Conservation (phyloP, 1,139 yeast species). For the Saccharomycopsis hybrid region DNA sequence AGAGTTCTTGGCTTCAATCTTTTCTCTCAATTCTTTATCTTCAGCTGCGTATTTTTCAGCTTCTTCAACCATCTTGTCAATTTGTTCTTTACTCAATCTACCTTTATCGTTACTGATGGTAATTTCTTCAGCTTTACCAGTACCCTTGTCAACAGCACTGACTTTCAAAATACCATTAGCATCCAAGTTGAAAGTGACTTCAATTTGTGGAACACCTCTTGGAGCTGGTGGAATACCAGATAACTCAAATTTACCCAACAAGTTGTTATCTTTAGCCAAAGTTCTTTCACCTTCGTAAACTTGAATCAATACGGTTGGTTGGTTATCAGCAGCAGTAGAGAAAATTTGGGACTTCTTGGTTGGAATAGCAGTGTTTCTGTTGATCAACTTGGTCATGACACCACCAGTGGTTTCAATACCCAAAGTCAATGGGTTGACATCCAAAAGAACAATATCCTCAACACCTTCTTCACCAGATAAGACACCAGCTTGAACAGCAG, state of each 20-base stretch:
- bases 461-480: slow-evolving; percentile 76
- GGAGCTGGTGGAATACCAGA: slow-evolving; percentile 97
- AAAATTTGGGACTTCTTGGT: slow-evolving; percentile 94
- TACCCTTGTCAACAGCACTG: slow-evolving; percentile 91
- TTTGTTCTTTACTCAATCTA: slow-evolving; percentile 85
- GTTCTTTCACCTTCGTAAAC: slow-evolving; percentile 98
- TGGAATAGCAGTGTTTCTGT: slow-evolving; percentile 96
- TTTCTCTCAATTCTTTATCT: slow-evolving; percentile 73
- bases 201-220: slow-evolving; percentile 97
- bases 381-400: slow-evolving; percentile 94
- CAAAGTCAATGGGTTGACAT: slow-evolving; percentile 88
- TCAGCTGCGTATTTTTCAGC: slow-evolving; percentile 88
- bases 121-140: slow-evolving; percentile 91
- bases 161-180: slow-evolving; percentile 96
- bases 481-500: slow-evolving; percentile 97
- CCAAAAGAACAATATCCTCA: slow-evolving; percentile 81
- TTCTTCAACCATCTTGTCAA: slow-evolving; percentile 91
- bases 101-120: slow-evolving; percentile 97
- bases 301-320: slow-evolving; percentile 93
- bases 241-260: slow-evolving; percentile 91
- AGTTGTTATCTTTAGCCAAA: slow-evolving; percentile 89
- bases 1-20: slow-evolving; percentile 80
- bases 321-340: slow-evolving; percentile 96
- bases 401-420: slow-evolving; percentile 99
- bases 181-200: slow-evolving; percentile 89